Conservation (phyloP, 2,329 filamentous ascomycete species). For the Talaromyces verruculosus region DNA sequence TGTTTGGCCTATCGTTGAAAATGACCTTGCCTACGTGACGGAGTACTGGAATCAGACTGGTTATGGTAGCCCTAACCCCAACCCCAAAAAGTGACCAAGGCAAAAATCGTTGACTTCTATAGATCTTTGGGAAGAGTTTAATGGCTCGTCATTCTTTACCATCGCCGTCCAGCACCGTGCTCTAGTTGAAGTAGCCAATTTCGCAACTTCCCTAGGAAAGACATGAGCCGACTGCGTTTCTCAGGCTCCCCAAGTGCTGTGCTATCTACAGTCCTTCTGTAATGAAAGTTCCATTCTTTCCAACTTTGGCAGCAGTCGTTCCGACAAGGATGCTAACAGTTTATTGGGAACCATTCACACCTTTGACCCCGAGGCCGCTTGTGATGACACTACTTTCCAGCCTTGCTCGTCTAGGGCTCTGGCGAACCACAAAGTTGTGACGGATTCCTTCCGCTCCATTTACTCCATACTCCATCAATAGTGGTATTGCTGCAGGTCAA, state of each 20-base stretch:
- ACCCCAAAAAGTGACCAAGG: neutral
- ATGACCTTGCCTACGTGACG: slow-evolving; percentile 71
- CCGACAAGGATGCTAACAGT: slow-evolving; percentile 70
- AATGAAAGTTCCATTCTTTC: slow-evolving; percentile 63
- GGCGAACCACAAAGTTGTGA: slow-evolving; percentile 71
- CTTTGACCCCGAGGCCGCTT: slow-evolving; percentile 66
- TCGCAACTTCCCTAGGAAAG: slow-evolving; percentile 64
- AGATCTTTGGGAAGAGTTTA: slow-evolving; percentile 77
- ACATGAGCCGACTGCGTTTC: slow-evolving; percentile 60
- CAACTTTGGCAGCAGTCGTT: slow-evolving; percentile 63
- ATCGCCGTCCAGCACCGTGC: slow-evolving; percentile 66
- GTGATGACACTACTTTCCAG: slow-evolving; percentile 71
- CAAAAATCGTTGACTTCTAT: neutral
- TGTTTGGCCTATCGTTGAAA: slow-evolving; percentile 70
- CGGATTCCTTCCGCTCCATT: slow-evolving; percentile 70
- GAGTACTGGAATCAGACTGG: slow-evolving; percentile 66
- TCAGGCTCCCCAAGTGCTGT: slow-evolving; percentile 68
- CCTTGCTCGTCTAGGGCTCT: slow-evolving; percentile 68
- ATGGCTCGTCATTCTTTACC: slow-evolving; percentile 76
- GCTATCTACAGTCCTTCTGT: slow-evolving; percentile 75
- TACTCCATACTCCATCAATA: slow-evolving; percentile 71
- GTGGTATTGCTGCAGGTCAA: slow-evolving; percentile 58
- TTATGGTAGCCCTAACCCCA: slow-evolving; percentile 47
- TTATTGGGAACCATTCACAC: slow-evolving; percentile 65
- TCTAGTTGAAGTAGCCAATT: slow-evolving; percentile 56